A percentile compares a stretch with the other conserved stretches of the same genome.
Evolutionary conservation across 139 green algal species (phyloP).

Genomic region (Chlamydomonas schloesseri): DNA sequence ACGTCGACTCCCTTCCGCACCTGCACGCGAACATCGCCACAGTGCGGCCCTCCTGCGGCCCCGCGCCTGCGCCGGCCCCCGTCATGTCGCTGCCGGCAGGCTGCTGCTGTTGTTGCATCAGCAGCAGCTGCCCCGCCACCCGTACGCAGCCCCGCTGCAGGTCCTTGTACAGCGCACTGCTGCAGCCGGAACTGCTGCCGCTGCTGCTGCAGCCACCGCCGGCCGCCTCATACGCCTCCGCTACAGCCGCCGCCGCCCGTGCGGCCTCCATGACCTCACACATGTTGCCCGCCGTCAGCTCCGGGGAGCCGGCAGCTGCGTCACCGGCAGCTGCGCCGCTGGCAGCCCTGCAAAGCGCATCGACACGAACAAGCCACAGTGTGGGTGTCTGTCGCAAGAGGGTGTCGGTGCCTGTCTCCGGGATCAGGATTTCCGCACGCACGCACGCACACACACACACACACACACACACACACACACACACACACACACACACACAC

Average conservation of each 20-base stretch:
- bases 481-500: no score
- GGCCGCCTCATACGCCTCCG: neutral
- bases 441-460: no score
- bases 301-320: neutral
- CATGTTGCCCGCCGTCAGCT: neutral
- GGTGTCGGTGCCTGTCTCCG: no score
- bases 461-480: no score
- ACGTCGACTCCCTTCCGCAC: neutral
- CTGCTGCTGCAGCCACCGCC: neutral
- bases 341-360: neutral
- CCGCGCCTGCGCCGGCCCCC: neutral
- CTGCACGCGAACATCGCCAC: neutral
- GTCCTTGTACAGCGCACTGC: neutral
- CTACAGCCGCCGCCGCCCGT: neutral
- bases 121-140: neutral
- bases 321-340: no score
- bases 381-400: no score
- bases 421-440: no score
- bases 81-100: neutral
- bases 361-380: neutral
- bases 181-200: no score
- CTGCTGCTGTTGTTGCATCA: no score
- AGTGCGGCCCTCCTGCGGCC: neutral
- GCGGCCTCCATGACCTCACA: slow-evolving; percentile 7
- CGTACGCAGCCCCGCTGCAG: neutral